A percentile compares a stretch with the other conserved stretches of the same genome.
These are phyloP conservation scores for Rosa lucieae DNA, from an alignment of 306 rosid species.

Conservation along the genomic window DNA sequence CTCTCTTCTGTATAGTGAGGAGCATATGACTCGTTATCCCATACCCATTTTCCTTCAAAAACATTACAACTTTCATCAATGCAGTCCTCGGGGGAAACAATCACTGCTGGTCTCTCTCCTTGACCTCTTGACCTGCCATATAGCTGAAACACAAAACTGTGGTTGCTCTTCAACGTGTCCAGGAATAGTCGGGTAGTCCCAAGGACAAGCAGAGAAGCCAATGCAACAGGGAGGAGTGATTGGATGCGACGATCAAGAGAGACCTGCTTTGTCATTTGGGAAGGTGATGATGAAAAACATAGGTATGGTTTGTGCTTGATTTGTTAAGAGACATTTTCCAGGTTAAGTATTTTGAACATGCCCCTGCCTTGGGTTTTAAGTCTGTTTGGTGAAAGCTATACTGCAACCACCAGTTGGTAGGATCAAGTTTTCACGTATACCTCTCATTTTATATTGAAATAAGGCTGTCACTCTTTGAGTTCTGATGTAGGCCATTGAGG, in stretches of 20 bases:
- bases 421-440: slow-evolving; percentile 38
- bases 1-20: slow-evolving; percentile 70
- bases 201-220: slow-evolving; percentile 61
- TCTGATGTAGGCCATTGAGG: slow-evolving; percentile 1
- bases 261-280: slow-evolving; percentile 37
- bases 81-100: slow-evolving; percentile 53
- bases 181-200: slow-evolving; percentile 59
- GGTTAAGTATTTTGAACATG: slow-evolving; percentile 11
- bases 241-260: slow-evolving; percentile 53
- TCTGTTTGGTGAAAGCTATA: slow-evolving; percentile 22
- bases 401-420: slow-evolving; percentile 82
- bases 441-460: slow-evolving; percentile 32
- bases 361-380: slow-evolving; percentile 51
- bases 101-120: slow-evolving; percentile 33
- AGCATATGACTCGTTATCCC: slow-evolving; percentile 81
- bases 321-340: slow-evolving; percentile 10
- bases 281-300: slow-evolving; percentile 9
- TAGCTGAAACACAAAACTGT: slow-evolving; percentile 38
- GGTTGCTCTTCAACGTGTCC: slow-evolving; percentile 54
- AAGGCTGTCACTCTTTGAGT: not conserved
- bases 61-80: slow-evolving; percentile 59
- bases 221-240: slow-evolving; percentile 48
- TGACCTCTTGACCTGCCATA: slow-evolving; percentile 36
- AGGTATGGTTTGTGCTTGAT: slow-evolving; percentile 6
- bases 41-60: slow-evolving; percentile 82